Evolutionary conservation across 805 yeast species (phyloP), one percentile per base, ranked within the genome.

Genomic region (Lipomyces spencermartinsiae): DNA sequence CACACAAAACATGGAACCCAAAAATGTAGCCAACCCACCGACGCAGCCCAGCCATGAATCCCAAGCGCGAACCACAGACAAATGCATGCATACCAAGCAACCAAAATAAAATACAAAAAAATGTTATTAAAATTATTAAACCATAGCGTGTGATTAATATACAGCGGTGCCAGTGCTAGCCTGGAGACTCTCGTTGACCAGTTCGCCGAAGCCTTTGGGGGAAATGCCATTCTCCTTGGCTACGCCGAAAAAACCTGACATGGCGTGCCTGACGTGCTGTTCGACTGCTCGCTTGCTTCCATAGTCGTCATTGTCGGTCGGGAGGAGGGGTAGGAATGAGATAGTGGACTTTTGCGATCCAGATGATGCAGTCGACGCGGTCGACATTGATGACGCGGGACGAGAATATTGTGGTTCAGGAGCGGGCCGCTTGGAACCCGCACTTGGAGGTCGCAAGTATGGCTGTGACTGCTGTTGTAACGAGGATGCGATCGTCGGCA

Each of bases 281-380:
- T 43, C 49, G 25, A 43, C 49, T 8, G n/a, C 22, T 8, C 49
- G 49, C 49, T 16, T 53, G 56, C 34, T 31, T 10, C 9, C 56
- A 10, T 31, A 25, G 25, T 33, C 57, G 25, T 55, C 43, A 8
- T 31, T 35, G 55, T 35, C 62, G 46, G 31, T 22, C 3, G 62
- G 62, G n/a, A 59, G 57, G 8, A 59, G 62, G 25, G 62, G 62
- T n/a, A 59, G 37, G 49, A 59, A 59, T 19, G 59, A 33, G 34
- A 57, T 22, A 12, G 31, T 31, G 25, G 57, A 33, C 39, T 37
- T 16, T 14, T 19, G 59, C 6, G 59, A 34, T 22, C 22, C 22
- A 19, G 35, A 22, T 22, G 59, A 25, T 16, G 59, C 35, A 12
- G 59, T 29, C 10, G 22, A 31, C 39, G n/a, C 25, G 1, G 35